Evolutionary conservation across 495 filamentous ascomycete genomes (phyloP), one percentile per base, ranked within the genome.

Genomic region (Arthonia radiata): DNA sequence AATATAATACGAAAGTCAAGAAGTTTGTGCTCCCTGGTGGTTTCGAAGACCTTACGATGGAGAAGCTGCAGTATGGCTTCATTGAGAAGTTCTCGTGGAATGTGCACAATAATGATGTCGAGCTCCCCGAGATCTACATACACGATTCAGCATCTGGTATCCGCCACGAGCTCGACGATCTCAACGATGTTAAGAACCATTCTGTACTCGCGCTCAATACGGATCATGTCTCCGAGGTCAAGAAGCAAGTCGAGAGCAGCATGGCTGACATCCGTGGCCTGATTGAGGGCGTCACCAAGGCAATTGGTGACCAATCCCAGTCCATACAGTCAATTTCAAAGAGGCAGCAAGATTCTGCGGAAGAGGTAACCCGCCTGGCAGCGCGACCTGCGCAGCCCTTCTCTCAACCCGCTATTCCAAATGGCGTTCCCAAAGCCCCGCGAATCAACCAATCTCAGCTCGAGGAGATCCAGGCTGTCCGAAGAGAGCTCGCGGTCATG

Each of bases 21-120:
- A 94, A 94, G 39, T 90, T 82, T 41, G 65, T 91, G 5, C 62
- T 97, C 7, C 50, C 75, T 2, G 82, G 83, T 38, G 82, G 81
- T 3, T 71, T 67, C 31, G 63, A 68, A 6, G 79, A 75, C 24
- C 54, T 97, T 10, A 80, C 81, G 12, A 68, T 91, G 29, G 78
- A 75, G 6, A 63, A 80, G 7, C 50, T 97, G 30, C 86, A 94
- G 41, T 60, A 94, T 17, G 82, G 83, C n/a, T 97, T 97, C 45
- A 97, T 97, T 37, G 89, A 94, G 36, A 94, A 93, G 39, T 97
- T 97, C 39, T 80, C 81, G 4, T 97, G 90, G 80, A 93, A 86
- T 37, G 90, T 81, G 1, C 83, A 91, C 36, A 76, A 70, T 38
- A 83, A 94, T 42, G 86, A 89, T 13, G 68, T 66, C 8, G 86